Base-by-base conservation (phyloP, 75 land plant species). In the Pinus tabuliformis region DNA sequence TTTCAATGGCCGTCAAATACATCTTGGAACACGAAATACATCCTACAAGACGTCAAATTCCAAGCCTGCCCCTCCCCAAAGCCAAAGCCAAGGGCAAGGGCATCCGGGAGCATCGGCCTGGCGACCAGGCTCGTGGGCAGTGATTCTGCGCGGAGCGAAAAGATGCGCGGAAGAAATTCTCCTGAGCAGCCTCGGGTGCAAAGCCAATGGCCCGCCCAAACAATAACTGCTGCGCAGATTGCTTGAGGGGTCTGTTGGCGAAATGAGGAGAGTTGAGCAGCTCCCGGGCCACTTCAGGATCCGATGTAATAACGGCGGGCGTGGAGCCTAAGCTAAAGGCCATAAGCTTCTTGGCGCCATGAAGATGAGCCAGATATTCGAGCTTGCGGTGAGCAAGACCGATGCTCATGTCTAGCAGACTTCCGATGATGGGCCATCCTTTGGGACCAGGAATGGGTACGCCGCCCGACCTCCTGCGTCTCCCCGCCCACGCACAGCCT, bases 121-220 rank as follows among this genome's bases (percentile, higher is more conserved):
- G 36, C 91, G 87, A 3, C 79, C 77, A 6, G 81, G 57, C 74
- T 83, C 89, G 37, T 91, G 91, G 8, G 87, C 91, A 3, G 82
- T 75, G 37, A 93, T 85, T 62, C 88, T 87, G 58, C 80, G 71
- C 1, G 95, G 93, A 7, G 76, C 14, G 57, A 91, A 91, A 62
- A 93, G 77, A 63, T 89, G 91, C 26, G 89, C 72, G 12, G 95
- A 76, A 1, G 93, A 91, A 56, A 93, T 88, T 28, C 91, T 63
- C 8, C 92, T 62, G 15, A 89, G 82, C 36, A 84, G 42, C 30
- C 89, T 77, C 95, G 0, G 91, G 91, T 0, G 94, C 89, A 56
- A 91, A 91, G 21, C 93, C 93, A 14, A 92, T 92, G 36, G 95
- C 92, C 7, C 92, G 77, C 49, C 93, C 76, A 59, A 93, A 91